Conservation (phyloP, 768 basidiomycete species). For the Phylloporus scabripes region DNA sequence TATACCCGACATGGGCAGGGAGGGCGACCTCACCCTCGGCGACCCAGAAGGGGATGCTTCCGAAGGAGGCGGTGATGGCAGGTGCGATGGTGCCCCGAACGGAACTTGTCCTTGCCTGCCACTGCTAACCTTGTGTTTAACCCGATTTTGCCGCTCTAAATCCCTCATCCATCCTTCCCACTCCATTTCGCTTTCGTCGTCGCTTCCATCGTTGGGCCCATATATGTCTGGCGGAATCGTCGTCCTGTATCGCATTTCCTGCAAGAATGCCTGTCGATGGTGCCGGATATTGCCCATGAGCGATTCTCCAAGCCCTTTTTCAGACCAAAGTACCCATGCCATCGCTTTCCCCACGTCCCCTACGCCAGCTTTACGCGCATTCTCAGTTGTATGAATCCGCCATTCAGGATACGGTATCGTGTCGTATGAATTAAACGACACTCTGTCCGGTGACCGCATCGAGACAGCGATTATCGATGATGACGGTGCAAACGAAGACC, state of each 20-base stretch:
- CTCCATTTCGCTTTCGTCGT: conserved; percentile 50
- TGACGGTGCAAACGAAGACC: conserved; percentile 40
- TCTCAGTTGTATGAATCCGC: conserved; percentile 45
- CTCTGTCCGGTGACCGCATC: conserved; percentile 21
- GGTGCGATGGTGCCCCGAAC: conserved; percentile 2
- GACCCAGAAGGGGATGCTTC: conserved; percentile 23
- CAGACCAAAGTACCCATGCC: conserved; percentile 40
- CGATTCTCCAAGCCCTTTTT: conserved; percentile 17
- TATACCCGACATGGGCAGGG: conserved; percentile 1
- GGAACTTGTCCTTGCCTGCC: not conserved
- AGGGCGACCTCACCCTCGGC: conserved; percentile 15
- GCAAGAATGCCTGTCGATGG: conserved; percentile 20
- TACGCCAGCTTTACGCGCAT: conserved; percentile 53
- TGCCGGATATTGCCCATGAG: conserved; percentile 19
- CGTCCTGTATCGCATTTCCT: conserved; percentile 22
- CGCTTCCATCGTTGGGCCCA: conserved; percentile 34
- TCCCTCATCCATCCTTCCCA: conserved; percentile 67
- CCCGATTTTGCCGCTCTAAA: conserved; percentile 36
- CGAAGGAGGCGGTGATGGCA: conserved; percentile 26
- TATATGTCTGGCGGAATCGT: conserved; percentile 2
- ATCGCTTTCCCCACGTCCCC: conserved; percentile 53
- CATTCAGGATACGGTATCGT: conserved; percentile 63
- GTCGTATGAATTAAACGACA: conserved; percentile 27
- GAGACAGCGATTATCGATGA: conserved; percentile 55
- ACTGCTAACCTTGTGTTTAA: conserved; percentile 8